Evolutionary conservation across 805 yeast species (phyloP), one percentile per base, ranked within the genome.

Genomic region (Nematodospora valgi): DNA sequence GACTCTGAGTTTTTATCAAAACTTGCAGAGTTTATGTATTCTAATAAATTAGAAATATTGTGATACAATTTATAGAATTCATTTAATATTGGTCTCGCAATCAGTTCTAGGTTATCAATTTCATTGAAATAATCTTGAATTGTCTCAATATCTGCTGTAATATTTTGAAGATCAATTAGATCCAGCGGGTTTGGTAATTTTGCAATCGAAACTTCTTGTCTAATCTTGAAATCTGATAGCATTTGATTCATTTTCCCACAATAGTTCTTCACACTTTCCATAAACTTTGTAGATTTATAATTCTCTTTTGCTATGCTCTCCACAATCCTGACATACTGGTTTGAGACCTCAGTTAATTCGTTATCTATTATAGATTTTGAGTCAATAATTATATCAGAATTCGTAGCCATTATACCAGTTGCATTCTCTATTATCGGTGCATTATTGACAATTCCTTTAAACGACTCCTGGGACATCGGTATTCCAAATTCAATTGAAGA

Each of bases 271-370:
- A 64, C 34, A 3, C 43, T 42, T 18, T 52, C 49, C 15, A 62
- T 43, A 33, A 67, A 60, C 24, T 43, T 46, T 9, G 65, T 46
- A 39, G 59, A 66, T 38, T 60, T 59, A 30, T 51, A 51, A 42
- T 67, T 68, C 38, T 68, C 72, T 4, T 45, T 39, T 32, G 62
- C 49, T 30, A 66, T 50, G 32, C 55, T 58, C 32, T 64, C 67
- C 4, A 65, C 55, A 15, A 66, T 48, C 6, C 54, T 55, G 6
- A 65, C 56, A 18, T 37, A 31, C 14, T 42, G 37, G 10, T 22
- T 27, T 6, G 40, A 21, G 6, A 35, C 18, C 9, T 27, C 44
- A 19, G 30, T 23, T 10, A 23, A 20, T 23, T 43, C 46, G n/a
- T 31, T 19, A 14, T 30, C 16, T 4, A 43, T 10, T 11, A 34